These are phyloP conservation scores for Citrus glauca DNA, from an alignment of 345 rosid genomes.

Conservation along the genomic window DNA sequence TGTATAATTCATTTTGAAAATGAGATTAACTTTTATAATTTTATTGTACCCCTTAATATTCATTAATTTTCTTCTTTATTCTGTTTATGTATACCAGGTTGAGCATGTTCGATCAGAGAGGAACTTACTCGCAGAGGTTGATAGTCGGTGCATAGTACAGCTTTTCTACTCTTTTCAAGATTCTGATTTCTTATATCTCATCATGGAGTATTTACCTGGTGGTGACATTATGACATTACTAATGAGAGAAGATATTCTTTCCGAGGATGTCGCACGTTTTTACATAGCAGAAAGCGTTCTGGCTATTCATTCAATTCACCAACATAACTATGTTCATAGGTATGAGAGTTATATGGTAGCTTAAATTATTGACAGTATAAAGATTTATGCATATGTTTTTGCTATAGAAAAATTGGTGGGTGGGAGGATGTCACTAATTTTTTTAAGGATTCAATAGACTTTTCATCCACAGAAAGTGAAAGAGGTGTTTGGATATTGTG, in stretches of 20 bases:
- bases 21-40: not conserved
- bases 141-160: slow-evolving; percentile 88
- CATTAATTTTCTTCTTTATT: slow-evolving; percentile 6
- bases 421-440: not conserved
- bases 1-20: not conserved
- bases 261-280: slow-evolving; percentile 89
- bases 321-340: slow-evolving; percentile 83
- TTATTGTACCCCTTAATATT: slow-evolving; percentile 3
- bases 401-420: not conserved
- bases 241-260: slow-evolving; percentile 95
- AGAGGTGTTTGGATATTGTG: not conserved
- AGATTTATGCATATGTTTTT: not conserved
- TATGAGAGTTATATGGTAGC: slow-evolving; percentile 14
- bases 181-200: slow-evolving; percentile 86
- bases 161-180: slow-evolving; percentile 98
- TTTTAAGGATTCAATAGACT: not conserved
- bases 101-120: slow-evolving; percentile 99
- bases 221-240: slow-evolving; percentile 99
- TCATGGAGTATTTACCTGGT: slow-evolving; percentile 98
- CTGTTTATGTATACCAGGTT: slow-evolving; percentile 48
- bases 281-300: slow-evolving; percentile 88
- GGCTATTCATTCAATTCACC: slow-evolving; percentile 86
- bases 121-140: slow-evolving; percentile 96
- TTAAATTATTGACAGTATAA: not conserved
- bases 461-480: not conserved